These are phyloP conservation scores for Apophysomyces variabilis DNA, from an alignment of 371 early-diverging fungal genomes.

Conservation along the genomic window DNA sequence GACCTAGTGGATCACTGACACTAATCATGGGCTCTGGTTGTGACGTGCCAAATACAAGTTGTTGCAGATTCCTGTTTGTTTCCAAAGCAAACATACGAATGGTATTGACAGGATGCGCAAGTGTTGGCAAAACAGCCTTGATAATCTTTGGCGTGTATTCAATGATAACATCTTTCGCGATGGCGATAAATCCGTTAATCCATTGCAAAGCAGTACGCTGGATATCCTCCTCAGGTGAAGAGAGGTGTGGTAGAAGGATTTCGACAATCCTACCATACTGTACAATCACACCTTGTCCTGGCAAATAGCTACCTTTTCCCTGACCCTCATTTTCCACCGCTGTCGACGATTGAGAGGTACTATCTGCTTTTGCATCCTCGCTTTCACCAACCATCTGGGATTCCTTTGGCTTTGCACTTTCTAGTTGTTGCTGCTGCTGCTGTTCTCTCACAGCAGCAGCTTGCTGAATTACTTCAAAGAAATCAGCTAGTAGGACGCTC, in stretches of 20 bases:
- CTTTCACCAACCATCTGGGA: neutral
- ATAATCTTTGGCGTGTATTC: slow-evolving; percentile 77
- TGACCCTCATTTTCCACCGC: slow-evolving; percentile 30
- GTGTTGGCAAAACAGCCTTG: slow-evolving; percentile 74
- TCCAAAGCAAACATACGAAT: slow-evolving; percentile 74
- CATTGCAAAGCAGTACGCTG: slow-evolving; percentile 85
- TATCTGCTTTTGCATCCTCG: neutral
- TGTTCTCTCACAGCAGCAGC: slow-evolving; percentile 67
- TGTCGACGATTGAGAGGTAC: neutral
- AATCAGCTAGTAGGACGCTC: slow-evolving; percentile 68
- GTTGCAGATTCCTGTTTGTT: slow-evolving; percentile 71
- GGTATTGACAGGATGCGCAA: slow-evolving; percentile 67
- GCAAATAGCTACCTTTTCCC: slow-evolving; percentile 61
- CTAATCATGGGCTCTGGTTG: slow-evolving; percentile 29
- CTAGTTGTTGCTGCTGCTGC: slow-evolving; percentile 9
- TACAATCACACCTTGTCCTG: slow-evolving; percentile 74
- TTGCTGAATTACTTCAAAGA: slow-evolving; percentile 80
- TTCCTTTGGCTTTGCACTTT: neutral
- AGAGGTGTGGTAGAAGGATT: slow-evolving; percentile 78
- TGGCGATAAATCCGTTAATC: slow-evolving; percentile 80
- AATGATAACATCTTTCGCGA: slow-evolving; percentile 80
- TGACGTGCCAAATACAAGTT: slow-evolving; percentile 61
- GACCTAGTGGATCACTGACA: slow-evolving; percentile 14
- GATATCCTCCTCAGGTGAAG: slow-evolving; percentile 80
- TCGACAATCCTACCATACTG: slow-evolving; percentile 78